These are phyloP conservation scores for Herpetomonas tarakana DNA, from an alignment of 208 protist genomes.

Conservation along the genomic window DNA sequence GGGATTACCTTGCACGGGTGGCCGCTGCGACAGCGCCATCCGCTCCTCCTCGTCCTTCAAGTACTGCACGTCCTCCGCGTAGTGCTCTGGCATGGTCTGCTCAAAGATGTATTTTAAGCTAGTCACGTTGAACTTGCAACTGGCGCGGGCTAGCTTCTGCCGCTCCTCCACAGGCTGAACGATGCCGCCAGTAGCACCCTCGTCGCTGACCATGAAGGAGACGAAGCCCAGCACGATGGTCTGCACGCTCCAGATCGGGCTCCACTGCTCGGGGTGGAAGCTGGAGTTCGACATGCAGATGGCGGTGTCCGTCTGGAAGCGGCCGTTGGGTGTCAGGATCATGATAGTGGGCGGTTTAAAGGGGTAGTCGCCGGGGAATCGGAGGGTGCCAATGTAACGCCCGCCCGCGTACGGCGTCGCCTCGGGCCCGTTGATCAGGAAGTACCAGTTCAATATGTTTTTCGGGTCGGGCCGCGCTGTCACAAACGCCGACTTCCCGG, in stretches of 20 bases:
- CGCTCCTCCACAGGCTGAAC: slow-evolving; percentile 23
- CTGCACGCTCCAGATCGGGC: slow-evolving; percentile 75
- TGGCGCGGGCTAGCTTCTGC: slow-evolving; percentile 34
- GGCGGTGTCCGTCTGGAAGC: slow-evolving; percentile 51
- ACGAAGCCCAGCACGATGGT: slow-evolving; percentile 84
- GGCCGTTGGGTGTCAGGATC: slow-evolving; percentile 83
- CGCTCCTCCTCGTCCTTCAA: too few relatives aligned
- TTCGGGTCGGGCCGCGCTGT: slow-evolving; percentile 20
- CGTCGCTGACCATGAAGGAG: slow-evolving; percentile 74
- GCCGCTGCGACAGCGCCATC: too few relatives aligned
- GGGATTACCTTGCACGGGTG: too few relatives aligned
- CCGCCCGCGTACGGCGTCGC: slow-evolving; percentile 93
- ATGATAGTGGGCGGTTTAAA: slow-evolving; percentile 92
- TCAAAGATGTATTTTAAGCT: slow-evolving; percentile 30
- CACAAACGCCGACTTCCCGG: slow-evolving; percentile 10
- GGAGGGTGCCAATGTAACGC: slow-evolving; percentile 95
- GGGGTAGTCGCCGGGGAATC: slow-evolving; percentile 95
- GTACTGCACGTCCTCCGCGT: slow-evolving; percentile 25
- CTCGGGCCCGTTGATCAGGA: slow-evolving; percentile 51
- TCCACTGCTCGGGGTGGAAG: slow-evolving; percentile 90
- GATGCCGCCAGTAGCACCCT: slow-evolving; percentile 41
- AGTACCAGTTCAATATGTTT: slow-evolving; percentile 92
- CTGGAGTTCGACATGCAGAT: slow-evolving; percentile 86
- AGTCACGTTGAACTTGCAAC: slow-evolving; percentile 52
- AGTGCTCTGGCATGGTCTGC: slow-evolving; percentile 43